These are phyloP conservation scores for Podaxis mareebaensis DNA, from an alignment of 768 basidiomycete species.

Conservation along the genomic window DNA sequence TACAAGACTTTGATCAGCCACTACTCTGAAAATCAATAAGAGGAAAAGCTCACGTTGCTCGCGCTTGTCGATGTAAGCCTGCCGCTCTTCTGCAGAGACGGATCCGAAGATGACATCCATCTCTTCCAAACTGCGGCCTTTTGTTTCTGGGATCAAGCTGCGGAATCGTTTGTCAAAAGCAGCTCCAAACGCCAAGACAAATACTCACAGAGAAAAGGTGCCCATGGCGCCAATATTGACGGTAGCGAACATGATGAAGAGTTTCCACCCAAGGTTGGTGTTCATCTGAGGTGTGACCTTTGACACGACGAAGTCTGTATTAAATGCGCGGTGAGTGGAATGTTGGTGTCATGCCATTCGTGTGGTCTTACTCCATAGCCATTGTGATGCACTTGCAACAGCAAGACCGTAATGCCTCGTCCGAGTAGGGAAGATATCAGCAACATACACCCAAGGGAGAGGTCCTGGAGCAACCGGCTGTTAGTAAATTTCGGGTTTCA, in stretches of 20 bases:
- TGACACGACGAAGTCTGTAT: constrained; percentile 68
- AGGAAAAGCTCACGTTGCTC: constrained; percentile 31
- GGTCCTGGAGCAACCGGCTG: constrained; percentile 32
- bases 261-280: constrained; percentile 64
- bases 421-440: constrained; percentile 86
- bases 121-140: constrained; percentile 55
- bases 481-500: constrained; percentile 28
- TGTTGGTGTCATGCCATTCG: constrained; percentile 8
- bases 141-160: constrained; percentile 63
- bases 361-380: constrained; percentile 69
- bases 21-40: not conserved
- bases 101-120: constrained; percentile 60
- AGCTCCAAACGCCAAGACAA: not conserved
- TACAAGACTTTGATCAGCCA: not conserved
- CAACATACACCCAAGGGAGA: constrained; percentile 60
- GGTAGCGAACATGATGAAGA: constrained; percentile 76
- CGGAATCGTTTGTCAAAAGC: not conserved
- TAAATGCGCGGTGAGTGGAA: not conserved
- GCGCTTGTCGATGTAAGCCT: constrained; percentile 49
- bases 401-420: constrained; percentile 82
- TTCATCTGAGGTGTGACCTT: constrained; percentile 70
- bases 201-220: constrained; percentile 59
- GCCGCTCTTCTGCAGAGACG: constrained; percentile 53
- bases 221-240: constrained; percentile 75
- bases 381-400: constrained; percentile 74